phyloP scores from a whole-genome alignment of 805 yeast species.

The Ogataea degrootiae region DNA sequence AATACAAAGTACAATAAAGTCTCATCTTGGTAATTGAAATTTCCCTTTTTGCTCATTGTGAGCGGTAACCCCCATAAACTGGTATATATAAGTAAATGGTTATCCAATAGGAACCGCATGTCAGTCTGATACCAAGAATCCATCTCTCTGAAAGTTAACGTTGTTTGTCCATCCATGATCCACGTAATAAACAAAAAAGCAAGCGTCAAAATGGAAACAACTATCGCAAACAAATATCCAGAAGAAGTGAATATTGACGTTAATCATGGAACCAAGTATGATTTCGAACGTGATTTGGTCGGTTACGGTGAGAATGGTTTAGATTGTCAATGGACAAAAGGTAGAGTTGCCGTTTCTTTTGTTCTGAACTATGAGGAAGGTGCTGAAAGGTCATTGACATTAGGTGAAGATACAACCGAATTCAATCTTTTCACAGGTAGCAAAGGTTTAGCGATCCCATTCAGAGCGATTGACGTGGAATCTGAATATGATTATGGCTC shows the following conservation, averaged over 20 bases:
- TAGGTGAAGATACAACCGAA: constrained; percentile 9
- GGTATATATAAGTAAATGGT: too few relatives aligned
- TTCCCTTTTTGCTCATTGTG: too few relatives aligned
- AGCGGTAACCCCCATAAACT: too few relatives aligned
- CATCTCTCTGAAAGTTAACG: too few relatives aligned
- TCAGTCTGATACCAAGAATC: too few relatives aligned
- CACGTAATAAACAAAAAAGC: neutral
- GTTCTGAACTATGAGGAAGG: constrained; percentile 26
- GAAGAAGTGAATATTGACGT: constrained; percentile 9
- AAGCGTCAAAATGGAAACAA: constrained; percentile 7
- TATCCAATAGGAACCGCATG: too few relatives aligned
- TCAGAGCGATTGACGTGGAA: constrained; percentile 9
- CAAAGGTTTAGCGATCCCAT: constrained; percentile 2
- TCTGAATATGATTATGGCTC: constrained; percentile 6
- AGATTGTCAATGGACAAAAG: constrained; percentile 21
- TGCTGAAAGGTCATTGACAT: constrained; percentile 12
- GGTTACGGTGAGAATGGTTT: constrained; percentile 27
- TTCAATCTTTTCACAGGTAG: constrained; percentile 4
- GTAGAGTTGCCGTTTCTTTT: constrained; percentile 17
- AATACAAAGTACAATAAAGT: too few relatives aligned
- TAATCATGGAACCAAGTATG: constrained; percentile 12
- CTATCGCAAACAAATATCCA: constrained; percentile 10
- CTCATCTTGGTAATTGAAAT: too few relatives aligned
- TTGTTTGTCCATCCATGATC: neutral
- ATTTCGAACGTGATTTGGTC: constrained; percentile 14